phyloP scores from a whole-genome alignment of 345 rosid species.

The Jatropha curcas region DNA sequence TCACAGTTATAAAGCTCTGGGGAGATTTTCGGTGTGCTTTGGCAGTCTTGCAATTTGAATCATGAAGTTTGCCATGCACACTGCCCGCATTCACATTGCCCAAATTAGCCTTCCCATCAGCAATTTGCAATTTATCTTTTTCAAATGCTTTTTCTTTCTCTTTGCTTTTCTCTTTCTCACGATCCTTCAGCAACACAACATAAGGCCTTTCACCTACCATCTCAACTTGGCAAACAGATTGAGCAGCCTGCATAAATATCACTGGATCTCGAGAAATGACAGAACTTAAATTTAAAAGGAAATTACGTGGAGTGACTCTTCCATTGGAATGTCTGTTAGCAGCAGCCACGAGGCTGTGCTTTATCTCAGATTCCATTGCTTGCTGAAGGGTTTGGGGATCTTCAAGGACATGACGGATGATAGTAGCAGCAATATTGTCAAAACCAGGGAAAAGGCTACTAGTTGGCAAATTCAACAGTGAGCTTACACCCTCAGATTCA shows the following conservation, averaged over 20 bases:
- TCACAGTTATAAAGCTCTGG: conserved; percentile 72
- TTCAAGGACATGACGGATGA: conserved; percentile 87
- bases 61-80: conserved; percentile 46
- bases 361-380: conserved; percentile 97
- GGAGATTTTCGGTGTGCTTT: conserved; percentile 79
- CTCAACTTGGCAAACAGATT: conserved; percentile 84
- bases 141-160: conserved; percentile 66
- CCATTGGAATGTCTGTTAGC: conserved; percentile 83
- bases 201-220: conserved; percentile 96
- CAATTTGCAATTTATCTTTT: conserved; percentile 53
- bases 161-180: conserved; percentile 76
- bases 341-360: conserved; percentile 70
- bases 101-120: conserved; percentile 62
- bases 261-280: conserved; percentile 86
- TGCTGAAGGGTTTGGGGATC: conserved; percentile 97
- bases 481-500: conserved; percentile 77
- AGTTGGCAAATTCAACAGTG: conserved; percentile 81
- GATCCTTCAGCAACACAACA: conserved; percentile 76
- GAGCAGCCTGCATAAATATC: conserved; percentile 78
- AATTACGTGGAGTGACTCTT: conserved; percentile 79
- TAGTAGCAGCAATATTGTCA: conserved; percentile 80
- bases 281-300: conserved; percentile 62
- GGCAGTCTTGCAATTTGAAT: conserved; percentile 60
- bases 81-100: conserved; percentile 44
- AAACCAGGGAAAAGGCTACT: conserved; percentile 89